Evolutionary conservation across 2,329 filamentous ascomycete species (phyloP).

Genomic region (Ophiosphaerella herpotricha): DNA sequence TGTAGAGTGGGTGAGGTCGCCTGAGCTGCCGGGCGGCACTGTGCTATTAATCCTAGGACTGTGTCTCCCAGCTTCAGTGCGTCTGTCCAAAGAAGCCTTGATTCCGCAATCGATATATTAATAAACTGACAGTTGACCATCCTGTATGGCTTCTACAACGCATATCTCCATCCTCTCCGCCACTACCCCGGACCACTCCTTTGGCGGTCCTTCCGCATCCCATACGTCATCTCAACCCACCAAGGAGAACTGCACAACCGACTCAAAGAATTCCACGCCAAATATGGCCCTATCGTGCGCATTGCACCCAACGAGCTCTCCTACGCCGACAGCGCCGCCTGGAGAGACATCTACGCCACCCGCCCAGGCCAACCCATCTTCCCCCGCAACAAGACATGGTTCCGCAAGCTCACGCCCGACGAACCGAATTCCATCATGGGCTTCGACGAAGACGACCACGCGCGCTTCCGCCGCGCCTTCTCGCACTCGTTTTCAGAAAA

Average conservation of each 20-base stretch:
- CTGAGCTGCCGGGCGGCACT: too few relatives aligned
- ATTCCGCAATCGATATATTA: too few relatives aligned
- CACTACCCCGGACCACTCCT: slow-evolving; percentile 34
- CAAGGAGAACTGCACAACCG: slow-evolving; percentile 30
- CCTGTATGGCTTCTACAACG: slow-evolving; percentile 31
- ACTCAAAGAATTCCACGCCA: slow-evolving; percentile 27
- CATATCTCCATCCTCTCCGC: slow-evolving; percentile 30
- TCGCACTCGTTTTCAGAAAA: slow-evolving; percentile 35
- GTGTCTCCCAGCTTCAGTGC: too few relatives aligned
- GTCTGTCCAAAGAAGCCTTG: too few relatives aligned
- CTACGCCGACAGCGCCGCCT: slow-evolving; percentile 28
- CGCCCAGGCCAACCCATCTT: slow-evolving; percentile 28
- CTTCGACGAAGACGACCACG: slow-evolving; percentile 27
- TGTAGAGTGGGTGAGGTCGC: too few relatives aligned
- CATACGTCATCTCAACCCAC: slow-evolving; percentile 33
- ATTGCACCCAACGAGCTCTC: slow-evolving; percentile 38
- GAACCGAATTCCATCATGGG: slow-evolving; percentile 33
- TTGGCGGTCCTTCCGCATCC: slow-evolving; percentile 32
- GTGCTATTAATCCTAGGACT: not conserved
- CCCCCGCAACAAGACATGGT: slow-evolving; percentile 28
- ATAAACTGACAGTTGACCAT: slow-evolving; percentile 6
- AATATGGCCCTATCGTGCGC: slow-evolving; percentile 34
- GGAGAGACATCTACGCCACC: slow-evolving; percentile 36
- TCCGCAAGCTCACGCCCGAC: slow-evolving; percentile 29
- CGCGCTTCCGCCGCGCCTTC: slow-evolving; percentile 30